phyloP scores from a whole-genome alignment of 2,329 filamentous ascomycete genomes.

The Penicillium sp. region DNA sequence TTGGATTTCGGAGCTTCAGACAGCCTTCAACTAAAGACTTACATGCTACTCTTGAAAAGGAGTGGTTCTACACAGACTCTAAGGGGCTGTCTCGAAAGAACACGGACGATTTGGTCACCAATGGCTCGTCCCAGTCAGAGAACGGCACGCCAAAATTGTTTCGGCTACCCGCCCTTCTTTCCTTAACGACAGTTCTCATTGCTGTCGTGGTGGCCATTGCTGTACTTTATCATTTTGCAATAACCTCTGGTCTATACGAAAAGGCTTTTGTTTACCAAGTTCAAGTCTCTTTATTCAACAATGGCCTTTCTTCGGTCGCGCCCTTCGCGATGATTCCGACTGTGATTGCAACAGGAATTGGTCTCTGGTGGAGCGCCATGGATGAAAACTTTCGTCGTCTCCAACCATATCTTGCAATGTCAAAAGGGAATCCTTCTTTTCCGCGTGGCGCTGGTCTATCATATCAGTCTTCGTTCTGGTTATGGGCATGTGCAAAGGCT shows the following conservation, averaged over 20 bases:
- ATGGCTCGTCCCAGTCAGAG: slow-evolving; percentile 7
- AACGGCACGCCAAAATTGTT: slow-evolving; percentile 20
- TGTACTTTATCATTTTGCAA: slow-evolving; percentile 17
- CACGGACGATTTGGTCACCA: neutral
- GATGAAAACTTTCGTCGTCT: slow-evolving; percentile 22
- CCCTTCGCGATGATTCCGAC: slow-evolving; percentile 23
- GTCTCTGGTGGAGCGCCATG: slow-evolving; percentile 24
- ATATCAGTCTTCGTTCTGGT: slow-evolving; percentile 20
- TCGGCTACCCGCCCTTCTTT: slow-evolving; percentile 13
- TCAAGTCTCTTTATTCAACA: slow-evolving; percentile 9
- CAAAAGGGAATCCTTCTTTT: neutral
- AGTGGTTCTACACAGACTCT: slow-evolving; percentile 12
- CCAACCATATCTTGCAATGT: slow-evolving; percentile 18
- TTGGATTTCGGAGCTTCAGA: slow-evolving; percentile 7
- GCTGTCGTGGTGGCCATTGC: slow-evolving; percentile 10
- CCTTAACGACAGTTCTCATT: neutral
- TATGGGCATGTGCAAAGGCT: slow-evolving; percentile 19
- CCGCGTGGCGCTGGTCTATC: slow-evolving; percentile 10
- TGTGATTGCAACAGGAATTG: slow-evolving; percentile 15
- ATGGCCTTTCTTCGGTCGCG: slow-evolving; percentile 14
- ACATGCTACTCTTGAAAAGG: neutral
- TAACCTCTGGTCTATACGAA: slow-evolving; percentile 7
- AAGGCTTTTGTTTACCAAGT: slow-evolving; percentile 23
- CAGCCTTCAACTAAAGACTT: slow-evolving; percentile 15
- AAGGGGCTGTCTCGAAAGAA: slow-evolving; percentile 4